Conservation (phyloP, 495 filamentous ascomycete species). For the Pyrenula aspistea region DNA sequence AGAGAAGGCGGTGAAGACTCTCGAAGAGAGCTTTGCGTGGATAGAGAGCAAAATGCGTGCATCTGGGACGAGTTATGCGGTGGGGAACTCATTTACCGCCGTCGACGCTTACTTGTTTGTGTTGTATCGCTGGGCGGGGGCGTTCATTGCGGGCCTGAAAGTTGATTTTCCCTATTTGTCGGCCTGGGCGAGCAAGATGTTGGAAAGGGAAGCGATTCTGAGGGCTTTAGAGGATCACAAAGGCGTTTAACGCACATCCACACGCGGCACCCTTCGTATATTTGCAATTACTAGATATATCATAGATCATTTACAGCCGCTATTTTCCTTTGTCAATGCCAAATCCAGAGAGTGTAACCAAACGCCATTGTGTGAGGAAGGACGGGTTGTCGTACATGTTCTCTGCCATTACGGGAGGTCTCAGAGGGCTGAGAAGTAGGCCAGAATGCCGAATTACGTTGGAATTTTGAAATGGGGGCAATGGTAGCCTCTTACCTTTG, state of each 20-base stretch:
- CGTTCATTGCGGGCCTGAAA: slow-evolving; percentile 7
- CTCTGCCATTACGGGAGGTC: too few relatives aligned
- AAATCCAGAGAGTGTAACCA: neutral
- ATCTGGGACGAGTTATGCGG: slow-evolving; percentile 7
- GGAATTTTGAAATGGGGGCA: too few relatives aligned
- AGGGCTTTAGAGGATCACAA: neutral
- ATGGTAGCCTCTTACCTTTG: too few relatives aligned
- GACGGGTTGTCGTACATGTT: too few relatives aligned
- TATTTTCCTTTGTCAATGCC: neutral
- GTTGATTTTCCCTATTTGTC: neutral
- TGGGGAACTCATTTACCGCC: slow-evolving; percentile 20
- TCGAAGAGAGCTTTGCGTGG: slow-evolving; percentile 10
- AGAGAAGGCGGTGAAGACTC: slow-evolving; percentile 8
- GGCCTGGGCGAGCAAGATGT: neutral
- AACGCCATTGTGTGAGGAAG: neutral
- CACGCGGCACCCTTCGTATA: neutral
- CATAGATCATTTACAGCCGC: neutral
- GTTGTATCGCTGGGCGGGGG: slow-evolving; percentile 18
- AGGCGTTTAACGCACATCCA: neutral
- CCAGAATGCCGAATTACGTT: too few relatives aligned
- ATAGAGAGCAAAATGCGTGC: slow-evolving; percentile 13
- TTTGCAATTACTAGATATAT: neutral
- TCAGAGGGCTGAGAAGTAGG: too few relatives aligned
- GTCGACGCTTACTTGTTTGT: slow-evolving; percentile 23
- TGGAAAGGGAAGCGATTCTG: neutral